Evolutionary conservation across 1,139 yeast genomes (phyloP).

Genomic region (Geotrichum aggregatum): DNA sequence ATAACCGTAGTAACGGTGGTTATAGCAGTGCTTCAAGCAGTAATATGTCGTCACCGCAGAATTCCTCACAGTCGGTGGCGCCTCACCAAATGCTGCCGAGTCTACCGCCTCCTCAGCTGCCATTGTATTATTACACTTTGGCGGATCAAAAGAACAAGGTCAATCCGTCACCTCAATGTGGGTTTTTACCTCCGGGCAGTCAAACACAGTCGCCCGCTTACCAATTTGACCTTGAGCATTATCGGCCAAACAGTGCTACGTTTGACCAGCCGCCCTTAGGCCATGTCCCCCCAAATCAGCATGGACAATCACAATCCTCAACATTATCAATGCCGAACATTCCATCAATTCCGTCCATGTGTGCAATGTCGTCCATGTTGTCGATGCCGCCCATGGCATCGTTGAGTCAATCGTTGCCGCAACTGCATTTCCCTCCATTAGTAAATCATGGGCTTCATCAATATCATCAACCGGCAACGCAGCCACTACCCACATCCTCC

Average conservation of each 20-base stretch:
- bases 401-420: neutral
- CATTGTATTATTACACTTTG: constrained; percentile 12
- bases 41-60: constrained; percentile 1
- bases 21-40: constrained; percentile 3
- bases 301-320: constrained; percentile 2
- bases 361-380: neutral
- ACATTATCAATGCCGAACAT: neutral
- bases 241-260: constrained; percentile 6
- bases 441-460: neutral
- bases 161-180: constrained; percentile 14
- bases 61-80: neutral
- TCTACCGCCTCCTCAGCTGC: neutral
- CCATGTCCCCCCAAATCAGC: constrained; percentile 2
- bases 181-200: constrained; percentile 8
- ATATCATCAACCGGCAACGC: neutral
- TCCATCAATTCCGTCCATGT: neutral
- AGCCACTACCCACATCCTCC: constrained; percentile 1
- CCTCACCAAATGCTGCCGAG: neutral
- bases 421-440: neutral
- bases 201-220: constrained; percentile 8
- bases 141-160: constrained; percentile 15
- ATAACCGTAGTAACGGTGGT: neutral
- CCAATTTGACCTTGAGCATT: constrained; percentile 10
- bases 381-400: neutral
- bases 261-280: neutral